A percentile compares a stretch with the other conserved stretches of the same genome.
Conservation (phyloP, 2,329 filamentous ascomycete species). For the Myriosclerotinia duriaeana region DNA sequence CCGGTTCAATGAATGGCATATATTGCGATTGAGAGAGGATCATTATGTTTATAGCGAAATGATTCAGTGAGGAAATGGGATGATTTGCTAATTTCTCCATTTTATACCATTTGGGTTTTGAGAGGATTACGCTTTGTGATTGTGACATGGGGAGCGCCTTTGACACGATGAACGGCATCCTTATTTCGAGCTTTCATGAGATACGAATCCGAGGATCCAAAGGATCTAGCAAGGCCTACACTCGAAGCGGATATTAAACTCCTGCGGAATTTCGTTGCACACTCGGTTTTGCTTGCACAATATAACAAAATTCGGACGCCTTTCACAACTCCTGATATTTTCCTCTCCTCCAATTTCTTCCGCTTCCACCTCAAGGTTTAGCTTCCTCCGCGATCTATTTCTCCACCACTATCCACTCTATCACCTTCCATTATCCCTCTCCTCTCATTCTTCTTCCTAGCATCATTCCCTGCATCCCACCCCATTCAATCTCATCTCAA, state of each 20-base stretch:
- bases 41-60: conserved; percentile 21
- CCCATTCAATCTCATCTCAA: too few relatives aligned
- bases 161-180: background rate
- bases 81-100: conserved; percentile 22
- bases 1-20: conserved; percentile 19
- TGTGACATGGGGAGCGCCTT: background rate
- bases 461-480: background rate
- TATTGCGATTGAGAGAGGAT: conserved; percentile 19
- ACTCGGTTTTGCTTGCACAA: background rate
- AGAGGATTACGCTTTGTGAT: background rate
- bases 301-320: background rate
- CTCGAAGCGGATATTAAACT: background rate
- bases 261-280: background rate
- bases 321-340: background rate
- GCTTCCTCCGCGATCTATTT: too few relatives aligned
- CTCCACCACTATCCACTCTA: background rate
- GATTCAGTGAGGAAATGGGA: conserved; percentile 24
- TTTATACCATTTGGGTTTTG: background rate
- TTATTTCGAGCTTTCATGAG: background rate
- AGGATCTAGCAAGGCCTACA: background rate
- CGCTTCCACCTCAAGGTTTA: too few relatives aligned
- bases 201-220: background rate
- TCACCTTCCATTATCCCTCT: too few relatives aligned
- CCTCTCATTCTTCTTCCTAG: background rate
- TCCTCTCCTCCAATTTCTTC: background rate